Percentiles rank a stretch among this genome's conserved stretches.
These are phyloP conservation scores for Fagopyrum homotropicum DNA, from an alignment of 148 eudicot genomes.

Conservation along the genomic window DNA sequence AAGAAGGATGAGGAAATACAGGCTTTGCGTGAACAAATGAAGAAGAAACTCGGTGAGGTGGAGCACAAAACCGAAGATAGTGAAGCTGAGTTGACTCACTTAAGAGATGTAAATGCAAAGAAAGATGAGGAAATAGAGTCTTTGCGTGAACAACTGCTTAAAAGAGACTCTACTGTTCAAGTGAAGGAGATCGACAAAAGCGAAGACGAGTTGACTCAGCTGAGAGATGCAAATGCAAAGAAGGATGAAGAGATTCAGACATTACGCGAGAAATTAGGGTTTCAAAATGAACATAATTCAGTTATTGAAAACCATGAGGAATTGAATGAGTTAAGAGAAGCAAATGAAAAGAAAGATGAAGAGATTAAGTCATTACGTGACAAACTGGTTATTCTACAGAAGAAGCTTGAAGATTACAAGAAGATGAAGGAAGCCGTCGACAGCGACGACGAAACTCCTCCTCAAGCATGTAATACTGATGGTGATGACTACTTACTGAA, in stretches of 20 bases:
- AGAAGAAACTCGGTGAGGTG: conserved; percentile 18
- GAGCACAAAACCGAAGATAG: background rate
- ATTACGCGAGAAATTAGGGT: background rate
- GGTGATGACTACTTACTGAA: background rate
- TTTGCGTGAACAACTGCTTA: background rate
- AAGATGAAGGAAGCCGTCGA: conserved; percentile 15
- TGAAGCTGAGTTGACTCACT: conserved; percentile 18
- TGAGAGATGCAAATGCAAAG: conserved; percentile 32
- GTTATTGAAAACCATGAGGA: background rate
- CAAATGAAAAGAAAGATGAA: conserved; percentile 47
- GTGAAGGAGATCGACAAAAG: background rate
- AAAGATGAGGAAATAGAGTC: conserved; percentile 51
- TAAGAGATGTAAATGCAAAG: conserved; percentile 32
- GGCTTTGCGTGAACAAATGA: background rate
- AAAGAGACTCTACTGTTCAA: background rate
- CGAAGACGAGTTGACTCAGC: conserved; percentile 19
- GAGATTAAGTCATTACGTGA: conserved; percentile 47
- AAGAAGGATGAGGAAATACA: conserved; percentile 53
- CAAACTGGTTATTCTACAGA: conserved; percentile 31
- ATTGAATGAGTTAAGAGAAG: conserved; percentile 32
- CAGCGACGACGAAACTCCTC: background rate
- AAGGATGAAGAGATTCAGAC: conserved; percentile 49
- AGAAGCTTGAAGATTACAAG: conserved; percentile 12
- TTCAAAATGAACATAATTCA: background rate
- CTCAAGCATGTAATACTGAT: background rate